Base-by-base conservation (phyloP, 148 eudicot genomes). In the Cornus controversa region DNA sequence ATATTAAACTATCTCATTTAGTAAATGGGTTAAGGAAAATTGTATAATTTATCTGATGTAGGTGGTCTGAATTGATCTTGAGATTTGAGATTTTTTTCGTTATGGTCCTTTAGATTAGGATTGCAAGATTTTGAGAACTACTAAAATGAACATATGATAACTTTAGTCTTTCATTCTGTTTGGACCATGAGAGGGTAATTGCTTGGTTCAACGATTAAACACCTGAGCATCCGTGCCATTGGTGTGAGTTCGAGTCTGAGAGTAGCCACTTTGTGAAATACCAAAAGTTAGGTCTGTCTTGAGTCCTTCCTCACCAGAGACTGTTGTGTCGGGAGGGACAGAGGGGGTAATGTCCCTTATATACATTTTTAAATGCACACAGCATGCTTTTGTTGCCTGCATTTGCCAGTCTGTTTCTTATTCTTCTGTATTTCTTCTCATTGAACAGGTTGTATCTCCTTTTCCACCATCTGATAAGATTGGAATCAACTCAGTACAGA, bases 391-490 rank as follows among this genome's bases (percentile, higher is more conserved):
- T 54, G 45, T 10, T 70, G n/a, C 18, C 53, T 70, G 31, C 69
- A 20, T 29, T 58, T 53, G 31, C 58, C 27, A 34, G 25, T 23
- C 31, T 57, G 4, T 47, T 42, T 74, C 22, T 22, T 47, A 23
- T 20, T 20, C 29, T 24, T 71, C 50, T 63, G 37, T 40, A 28
- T 28, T 72, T 73, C 36, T 72, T 73, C 47, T 74, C 71, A 67
- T 75, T 84, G 71, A 74, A 75, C 85, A 96, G 99, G 88, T 96
- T 73, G 94, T 83, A 6, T 93, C 99, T 42, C 99, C 94, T 29
- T 90, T 93, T 83, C 98, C 99, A 25, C 99, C 99, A 69, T 93
- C 99, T 22, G 97, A 96, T 77, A 96, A 91, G 86, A 93, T 96
- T 75, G 99, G 99, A 66, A 93, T 96, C 60, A 93, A 90, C 75